Conservation (phyloP, 75 land plant species). For the Chamaecyparis obtusa region DNA sequence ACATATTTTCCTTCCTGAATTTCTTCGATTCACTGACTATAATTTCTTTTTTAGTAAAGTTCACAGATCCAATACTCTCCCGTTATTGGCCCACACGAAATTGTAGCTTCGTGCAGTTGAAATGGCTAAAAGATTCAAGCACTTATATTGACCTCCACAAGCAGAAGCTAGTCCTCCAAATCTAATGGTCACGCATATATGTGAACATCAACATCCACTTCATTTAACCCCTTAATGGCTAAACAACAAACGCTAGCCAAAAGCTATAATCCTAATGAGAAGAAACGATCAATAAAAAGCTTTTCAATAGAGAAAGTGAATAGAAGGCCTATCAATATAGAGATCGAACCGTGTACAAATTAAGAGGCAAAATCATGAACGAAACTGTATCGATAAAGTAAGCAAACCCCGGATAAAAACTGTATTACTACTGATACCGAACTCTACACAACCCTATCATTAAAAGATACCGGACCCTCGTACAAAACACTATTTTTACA, state of each 20-base stretch:
- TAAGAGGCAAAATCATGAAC: no score
- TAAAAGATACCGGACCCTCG: no score
- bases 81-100: neutral
- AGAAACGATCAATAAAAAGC: no score
- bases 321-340: no score
- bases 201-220: neutral
- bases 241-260: neutral
- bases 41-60: neutral
- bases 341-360: no score
- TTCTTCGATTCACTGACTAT: neutral
- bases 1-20: neutral
- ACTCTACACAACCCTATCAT: no score
- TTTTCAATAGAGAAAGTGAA: no score
- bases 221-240: no score
- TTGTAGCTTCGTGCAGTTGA: neutral
- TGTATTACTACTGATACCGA: no score
- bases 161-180: neutral
- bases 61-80: neutral
- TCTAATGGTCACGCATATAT: neutral
- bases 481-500: no score
- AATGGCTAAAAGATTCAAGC: neutral
- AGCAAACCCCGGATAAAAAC: no score
- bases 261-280: neutral
- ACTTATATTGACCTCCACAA: neutral
- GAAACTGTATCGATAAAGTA: no score